Conservation (phyloP, 176 grass and related monocot species). For the Phoenix dactylifera region DNA sequence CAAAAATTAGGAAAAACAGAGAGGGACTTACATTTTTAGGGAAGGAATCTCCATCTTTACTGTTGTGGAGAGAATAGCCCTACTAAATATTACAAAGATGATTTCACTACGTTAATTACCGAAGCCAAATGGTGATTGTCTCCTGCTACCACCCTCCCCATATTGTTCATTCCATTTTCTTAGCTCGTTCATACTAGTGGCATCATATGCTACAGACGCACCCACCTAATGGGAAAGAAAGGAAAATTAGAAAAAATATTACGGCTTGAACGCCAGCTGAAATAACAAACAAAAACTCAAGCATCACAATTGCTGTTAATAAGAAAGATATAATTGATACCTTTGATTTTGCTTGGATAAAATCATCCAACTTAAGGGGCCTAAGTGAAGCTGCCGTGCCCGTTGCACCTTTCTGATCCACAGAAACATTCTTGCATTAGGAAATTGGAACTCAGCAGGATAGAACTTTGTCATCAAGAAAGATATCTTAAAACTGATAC, state of each 20-base stretch:
- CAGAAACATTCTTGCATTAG: not conserved
- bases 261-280: no score
- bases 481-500: no score
- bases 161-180: slow-evolving; percentile 93
- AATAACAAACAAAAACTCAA: no score
- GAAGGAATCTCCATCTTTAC: no score
- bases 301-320: no score
- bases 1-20: no score
- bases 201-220: slow-evolving; percentile 72
- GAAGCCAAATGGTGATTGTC: not conserved
- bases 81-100: no score
- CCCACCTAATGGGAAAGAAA: slow-evolving; percentile 43
- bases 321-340: slow-evolving; percentile 22
- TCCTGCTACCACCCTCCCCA: slow-evolving; percentile 50
- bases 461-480: no score
- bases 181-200: slow-evolving; percentile 78
- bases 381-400: slow-evolving; percentile 33
- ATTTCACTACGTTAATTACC: not conserved
- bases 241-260: not conserved
- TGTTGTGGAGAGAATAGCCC: no score
- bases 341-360: slow-evolving; percentile 90
- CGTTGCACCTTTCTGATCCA: slow-evolving; percentile 33
- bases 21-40: no score
- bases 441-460: no score
- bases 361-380: slow-evolving; percentile 68